phyloP scores from a whole-genome alignment of 768 basidiomycete genomes.

The Termitomyces sp. region DNA sequence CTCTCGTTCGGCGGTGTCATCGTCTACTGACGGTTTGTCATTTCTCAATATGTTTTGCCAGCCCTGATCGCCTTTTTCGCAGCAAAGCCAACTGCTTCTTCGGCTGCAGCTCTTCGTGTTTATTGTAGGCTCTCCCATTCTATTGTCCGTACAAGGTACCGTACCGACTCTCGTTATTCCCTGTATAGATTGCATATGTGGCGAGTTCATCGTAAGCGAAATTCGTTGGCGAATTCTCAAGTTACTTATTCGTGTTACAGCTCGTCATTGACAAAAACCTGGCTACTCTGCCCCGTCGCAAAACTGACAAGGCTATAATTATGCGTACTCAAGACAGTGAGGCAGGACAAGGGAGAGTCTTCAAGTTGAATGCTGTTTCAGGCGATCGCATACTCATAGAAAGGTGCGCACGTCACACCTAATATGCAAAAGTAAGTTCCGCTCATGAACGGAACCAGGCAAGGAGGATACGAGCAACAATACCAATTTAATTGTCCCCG shows the following conservation, averaged over 20 bases:
- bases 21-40: slow-evolving; percentile 75
- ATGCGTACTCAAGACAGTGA: slow-evolving; percentile 69
- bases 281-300: slow-evolving; percentile 62
- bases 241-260: slow-evolving; percentile 31
- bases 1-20: slow-evolving; percentile 84
- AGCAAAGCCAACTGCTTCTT: slow-evolving; percentile 81
- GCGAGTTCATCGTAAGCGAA: slow-evolving; percentile 74
- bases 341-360: slow-evolving; percentile 58
- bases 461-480: slow-evolving; percentile 72
- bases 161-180: slow-evolving; percentile 10
- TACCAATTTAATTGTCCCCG: slow-evolving; percentile 69
- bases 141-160: slow-evolving; percentile 9
- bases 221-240: neutral
- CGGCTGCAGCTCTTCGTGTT: slow-evolving; percentile 71
- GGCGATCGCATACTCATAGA: slow-evolving; percentile 73
- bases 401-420: slow-evolving; percentile 46
- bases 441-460: slow-evolving; percentile 32
- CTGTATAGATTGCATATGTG: slow-evolving; percentile 75
- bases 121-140: slow-evolving; percentile 56
- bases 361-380: slow-evolving; percentile 80
- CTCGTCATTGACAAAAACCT: slow-evolving; percentile 81
- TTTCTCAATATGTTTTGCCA: slow-evolving; percentile 1
- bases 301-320: slow-evolving; percentile 78
- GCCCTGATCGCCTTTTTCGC: slow-evolving; percentile 7
- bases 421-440: no score